These are phyloP conservation scores for Chamaecyparis obtusa DNA, from an alignment of 75 land plant genomes.

Conservation along the genomic window DNA sequence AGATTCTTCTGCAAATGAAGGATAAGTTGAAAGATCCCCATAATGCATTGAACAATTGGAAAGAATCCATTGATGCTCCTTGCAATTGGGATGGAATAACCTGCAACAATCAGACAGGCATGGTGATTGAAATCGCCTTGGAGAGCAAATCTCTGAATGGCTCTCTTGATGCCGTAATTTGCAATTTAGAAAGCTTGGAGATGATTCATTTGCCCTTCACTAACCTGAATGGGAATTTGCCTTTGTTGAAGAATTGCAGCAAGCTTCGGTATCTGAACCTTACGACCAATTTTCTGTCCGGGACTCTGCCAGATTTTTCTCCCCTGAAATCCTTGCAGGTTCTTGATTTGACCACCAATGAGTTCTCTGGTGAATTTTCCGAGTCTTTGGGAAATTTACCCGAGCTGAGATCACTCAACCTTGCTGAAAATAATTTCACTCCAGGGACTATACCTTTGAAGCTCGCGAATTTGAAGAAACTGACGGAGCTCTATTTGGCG, in stretches of 20 bases:
- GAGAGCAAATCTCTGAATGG: conserved; percentile 9
- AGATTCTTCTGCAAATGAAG: conserved; percentile 7
- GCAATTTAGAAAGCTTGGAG: conserved; percentile 7
- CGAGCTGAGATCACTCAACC: conserved; percentile 34
- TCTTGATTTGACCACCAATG: conserved; percentile 18
- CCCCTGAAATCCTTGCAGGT: conserved; percentile 6
- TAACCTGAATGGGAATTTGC: conserved; percentile 21
- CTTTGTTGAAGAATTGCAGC: conserved; percentile 18
- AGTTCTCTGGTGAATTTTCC: conserved; percentile 37
- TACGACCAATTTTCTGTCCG: conserved; percentile 26
- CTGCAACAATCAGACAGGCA: neutral
- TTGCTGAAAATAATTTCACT: conserved; percentile 42
- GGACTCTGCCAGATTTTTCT: conserved; percentile 27
- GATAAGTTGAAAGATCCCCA: conserved; percentile 23
- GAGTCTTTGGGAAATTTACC: conserved; percentile 48
- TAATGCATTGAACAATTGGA: conserved; percentile 16
- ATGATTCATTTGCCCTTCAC: conserved; percentile 28
- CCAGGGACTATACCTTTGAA: conserved; percentile 47
- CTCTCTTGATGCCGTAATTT: conserved; percentile 15
- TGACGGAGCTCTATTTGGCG: conserved; percentile 39
- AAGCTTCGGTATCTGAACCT: conserved; percentile 26
- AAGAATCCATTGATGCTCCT: neutral
- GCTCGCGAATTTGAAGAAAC: conserved; percentile 33
- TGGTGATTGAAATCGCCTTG: neutral
- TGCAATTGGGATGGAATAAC: neutral